Conservation (phyloP, 1,284 basidiomycete species). For the Ceratobasidium theobromae region DNA sequence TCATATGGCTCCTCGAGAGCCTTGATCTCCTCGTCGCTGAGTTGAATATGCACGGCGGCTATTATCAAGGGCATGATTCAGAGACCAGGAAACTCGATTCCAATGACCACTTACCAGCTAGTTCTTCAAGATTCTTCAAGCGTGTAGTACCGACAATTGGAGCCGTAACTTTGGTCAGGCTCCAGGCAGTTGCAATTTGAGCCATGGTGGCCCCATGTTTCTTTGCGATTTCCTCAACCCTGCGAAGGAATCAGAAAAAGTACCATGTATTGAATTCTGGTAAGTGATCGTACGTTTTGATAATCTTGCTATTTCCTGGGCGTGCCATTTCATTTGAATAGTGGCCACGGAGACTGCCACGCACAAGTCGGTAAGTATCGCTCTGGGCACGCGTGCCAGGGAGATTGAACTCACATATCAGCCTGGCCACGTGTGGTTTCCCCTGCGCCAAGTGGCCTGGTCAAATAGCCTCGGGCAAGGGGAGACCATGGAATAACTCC, state of each 20-base stretch:
- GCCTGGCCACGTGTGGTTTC: not conserved
- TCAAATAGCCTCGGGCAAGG: slow-evolving; percentile 33
- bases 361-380: no score
- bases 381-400: not conserved
- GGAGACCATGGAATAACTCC: slow-evolving; percentile 43
- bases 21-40: slow-evolving; percentile 45
- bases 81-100: not conserved
- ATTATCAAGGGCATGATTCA: not conserved
- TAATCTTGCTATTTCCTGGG: slow-evolving; percentile 4
- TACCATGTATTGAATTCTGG: not conserved
- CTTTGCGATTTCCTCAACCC: slow-evolving; percentile 33
- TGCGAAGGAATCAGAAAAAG: not conserved
- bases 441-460: not conserved
- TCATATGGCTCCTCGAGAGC: slow-evolving; percentile 44
- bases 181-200: slow-evolving; percentile 34
- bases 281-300: not conserved
- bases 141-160: slow-evolving; percentile 34
- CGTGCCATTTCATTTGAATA: slow-evolving; percentile 4
- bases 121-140: slow-evolving; percentile 29
- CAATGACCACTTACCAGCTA: slow-evolving; percentile 28
- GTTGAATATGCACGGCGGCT: slow-evolving; percentile 38
- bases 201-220: slow-evolving; percentile 31
- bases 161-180: slow-evolving; percentile 31
- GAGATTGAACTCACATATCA: not conserved
- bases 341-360: not conserved